Evolutionary conservation across 768 basidiomycete genomes (phyloP).

Genomic region (Collybia mongolica): DNA sequence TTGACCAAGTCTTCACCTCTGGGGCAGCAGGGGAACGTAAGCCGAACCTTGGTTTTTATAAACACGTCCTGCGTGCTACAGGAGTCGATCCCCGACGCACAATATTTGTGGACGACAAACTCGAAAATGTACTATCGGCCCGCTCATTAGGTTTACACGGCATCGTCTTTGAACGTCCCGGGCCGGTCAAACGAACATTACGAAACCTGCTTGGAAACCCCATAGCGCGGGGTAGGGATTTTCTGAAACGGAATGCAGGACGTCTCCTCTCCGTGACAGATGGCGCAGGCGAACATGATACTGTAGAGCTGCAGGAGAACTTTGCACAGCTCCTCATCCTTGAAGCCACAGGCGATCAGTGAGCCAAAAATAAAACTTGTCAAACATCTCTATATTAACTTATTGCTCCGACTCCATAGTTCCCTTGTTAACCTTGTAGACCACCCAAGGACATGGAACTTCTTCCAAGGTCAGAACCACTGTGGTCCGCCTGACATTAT

Average conservation of each 20-base stretch:
- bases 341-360: constrained; percentile 49
- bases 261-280: constrained; percentile 44
- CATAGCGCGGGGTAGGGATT: constrained; percentile 37
- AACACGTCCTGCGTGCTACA: constrained; percentile 42
- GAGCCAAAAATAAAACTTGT: constrained; percentile 3
- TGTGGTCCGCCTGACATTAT: neutral
- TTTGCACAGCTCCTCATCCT: constrained; percentile 60
- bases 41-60: constrained; percentile 53
- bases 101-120: constrained; percentile 61
- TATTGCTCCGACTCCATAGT: constrained; percentile 21
- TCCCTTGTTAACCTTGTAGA: constrained; percentile 42
- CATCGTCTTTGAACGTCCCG: constrained; percentile 45
- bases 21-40: constrained; percentile 52
- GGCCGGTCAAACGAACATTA: constrained; percentile 41
- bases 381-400: neutral
- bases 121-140: constrained; percentile 57
- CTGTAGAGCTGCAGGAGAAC: constrained; percentile 45
- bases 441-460: constrained; percentile 49
- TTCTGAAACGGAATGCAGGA: constrained; percentile 37
- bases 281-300: constrained; percentile 21
- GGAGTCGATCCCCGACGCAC: constrained; percentile 42
- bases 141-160: constrained; percentile 56
- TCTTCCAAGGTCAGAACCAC: constrained; percentile 42
- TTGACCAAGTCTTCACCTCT: constrained; percentile 52
- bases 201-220: constrained; percentile 50